Evolutionary conservation across 2,329 filamentous ascomycete species (phyloP), one percentile per base, ranked within the genome.

Genomic region (Arthroderma sp.): DNA sequence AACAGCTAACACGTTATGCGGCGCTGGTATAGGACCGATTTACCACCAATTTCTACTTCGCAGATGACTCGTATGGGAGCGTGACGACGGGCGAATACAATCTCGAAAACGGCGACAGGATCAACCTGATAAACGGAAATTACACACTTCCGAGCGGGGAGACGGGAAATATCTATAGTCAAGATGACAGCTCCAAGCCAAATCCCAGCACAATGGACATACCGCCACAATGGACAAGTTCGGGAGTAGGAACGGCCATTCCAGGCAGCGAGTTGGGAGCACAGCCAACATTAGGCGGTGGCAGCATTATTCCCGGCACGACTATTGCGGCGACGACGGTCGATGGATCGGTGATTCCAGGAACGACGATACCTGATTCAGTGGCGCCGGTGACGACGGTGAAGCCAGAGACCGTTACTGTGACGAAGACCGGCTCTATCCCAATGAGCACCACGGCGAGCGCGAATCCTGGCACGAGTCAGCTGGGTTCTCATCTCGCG

Each of bases 41-140:
- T 57, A 73, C 70, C 4, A 74, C 71, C 11, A 67, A 72, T 50
- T 73, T 58, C 52, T 63, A 63, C 43, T 66, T 73, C 40, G 55
- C 65, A 2, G 69, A 71, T 47, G 64, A 63, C 31, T 67, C 68
- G 10, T 69, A 61, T 42, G 70, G 70, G 8, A 68, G 64, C 2
- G 56, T 73, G n/a, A 61, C 59, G 1, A 60, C 58, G 0, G 71
- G 69, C 8, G 50, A 63, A 10, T 73, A 70, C 52, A 60, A 50
- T n/a, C 63, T 62, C 4, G 40, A 53, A 3, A 52, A 53, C 6
- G 61, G 61, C 27, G 59, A 61, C 28, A 56, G 46, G 1, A 64
- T 63, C n/a, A 68, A 73, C 51, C 53, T 73, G 8, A 46, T 70
- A 44, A 65, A 55, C 4, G 71, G 70, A 3, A 55, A 64, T 29